Percentiles rank a stretch among this genome's conserved stretches.
Evolutionary conservation across 2,329 filamentous ascomycete species (phyloP).

Genomic region (Colletotrichum noveboracense): DNA sequence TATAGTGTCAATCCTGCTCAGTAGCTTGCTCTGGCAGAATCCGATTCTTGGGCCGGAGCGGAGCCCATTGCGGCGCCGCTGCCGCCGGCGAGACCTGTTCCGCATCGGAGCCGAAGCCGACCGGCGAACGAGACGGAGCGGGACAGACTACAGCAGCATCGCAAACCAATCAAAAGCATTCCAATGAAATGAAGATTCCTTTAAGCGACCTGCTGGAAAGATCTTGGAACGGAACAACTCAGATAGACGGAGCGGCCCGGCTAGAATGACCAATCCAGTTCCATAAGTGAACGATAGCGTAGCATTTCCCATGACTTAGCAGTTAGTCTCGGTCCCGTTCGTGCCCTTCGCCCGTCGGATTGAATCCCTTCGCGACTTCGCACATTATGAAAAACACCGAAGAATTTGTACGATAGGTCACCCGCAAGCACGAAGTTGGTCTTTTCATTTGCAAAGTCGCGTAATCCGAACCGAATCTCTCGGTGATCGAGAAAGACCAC

Average conservation of each 20-base stretch:
- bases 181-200: background rate
- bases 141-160: fast-evolving
- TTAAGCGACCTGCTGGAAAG: background rate
- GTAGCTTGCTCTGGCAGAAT: fast-evolving
- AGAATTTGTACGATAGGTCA: fast-evolving
- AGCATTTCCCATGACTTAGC: background rate
- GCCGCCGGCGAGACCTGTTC: fast-evolving
- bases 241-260: background rate
- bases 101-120: background rate
- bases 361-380: background rate
- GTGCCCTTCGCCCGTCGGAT: background rate
- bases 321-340: background rate
- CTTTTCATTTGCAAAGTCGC: background rate
- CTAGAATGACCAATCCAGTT: background rate
- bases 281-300: background rate
- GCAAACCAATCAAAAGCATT: background rate
- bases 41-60: background rate
- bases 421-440: background rate
- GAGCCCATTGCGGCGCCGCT: background rate
- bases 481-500: background rate
- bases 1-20: background rate
- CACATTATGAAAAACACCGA: background rate
- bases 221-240: background rate
- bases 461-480: background rate
- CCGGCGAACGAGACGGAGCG: background rate